Percentiles rank a stretch among this genome's conserved stretches.
Evolutionary conservation across 371 early-diverging fungal species (phyloP).

Genomic region (Mucor irregularis): DNA sequence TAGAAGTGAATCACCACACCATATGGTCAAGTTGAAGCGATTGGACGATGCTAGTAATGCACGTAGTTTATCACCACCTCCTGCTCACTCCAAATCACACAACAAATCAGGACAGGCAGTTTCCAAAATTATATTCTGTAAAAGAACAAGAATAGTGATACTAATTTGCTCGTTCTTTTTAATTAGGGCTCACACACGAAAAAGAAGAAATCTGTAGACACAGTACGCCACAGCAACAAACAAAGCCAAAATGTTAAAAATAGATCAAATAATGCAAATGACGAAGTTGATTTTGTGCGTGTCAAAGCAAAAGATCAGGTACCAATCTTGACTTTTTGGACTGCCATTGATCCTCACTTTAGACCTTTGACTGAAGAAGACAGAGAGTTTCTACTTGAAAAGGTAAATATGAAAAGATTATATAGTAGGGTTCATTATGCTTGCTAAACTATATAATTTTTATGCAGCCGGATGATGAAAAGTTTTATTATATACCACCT

Average conservation of each 20-base stretch:
- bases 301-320: constrained; percentile 72
- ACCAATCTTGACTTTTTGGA: constrained; percentile 80
- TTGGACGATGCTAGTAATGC: constrained; percentile 13
- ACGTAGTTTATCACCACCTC: constrained; percentile 22
- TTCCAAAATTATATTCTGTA: too few relatives aligned
- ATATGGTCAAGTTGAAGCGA: constrained; percentile 28
- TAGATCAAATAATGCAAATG: constrained; percentile 2
- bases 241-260: constrained; percentile 6
- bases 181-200: constrained; percentile 4
- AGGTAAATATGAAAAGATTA: too few relatives aligned
- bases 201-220: constrained; percentile 19
- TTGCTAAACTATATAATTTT: too few relatives aligned
- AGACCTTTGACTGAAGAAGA: constrained; percentile 86
- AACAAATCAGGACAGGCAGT: constrained; percentile 7
- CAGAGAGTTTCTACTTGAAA: constrained; percentile 63
- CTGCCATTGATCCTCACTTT: constrained; percentile 82
- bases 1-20: constrained; percentile 29
- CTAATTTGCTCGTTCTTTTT: too few relatives aligned
- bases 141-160: not conserved
- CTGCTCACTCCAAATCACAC: constrained; percentile 19
- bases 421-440: too few relatives aligned
- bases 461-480: constrained; percentile 68
- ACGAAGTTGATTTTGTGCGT: constrained; percentile 40
- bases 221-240: constrained; percentile 4
- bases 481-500: constrained; percentile 72